phyloP scores from a whole-genome alignment of 441 rosid species.

The Bruguiera hainesii region DNA sequence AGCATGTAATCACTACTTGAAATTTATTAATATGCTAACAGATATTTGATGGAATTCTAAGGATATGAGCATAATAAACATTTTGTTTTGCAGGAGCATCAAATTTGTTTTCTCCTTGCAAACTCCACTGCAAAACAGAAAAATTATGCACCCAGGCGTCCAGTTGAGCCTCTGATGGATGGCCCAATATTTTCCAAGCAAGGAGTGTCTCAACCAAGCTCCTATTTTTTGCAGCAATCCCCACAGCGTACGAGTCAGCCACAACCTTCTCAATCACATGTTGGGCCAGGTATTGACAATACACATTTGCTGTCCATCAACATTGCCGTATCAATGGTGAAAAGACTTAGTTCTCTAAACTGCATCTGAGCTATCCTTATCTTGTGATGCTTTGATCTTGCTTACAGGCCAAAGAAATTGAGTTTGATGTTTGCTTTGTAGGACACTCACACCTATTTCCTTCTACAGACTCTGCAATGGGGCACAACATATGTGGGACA shows the following conservation, averaged over 20 bases:
- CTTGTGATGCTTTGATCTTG: neutral
- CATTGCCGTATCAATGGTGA: neutral
- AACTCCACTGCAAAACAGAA: conserved; percentile 4
- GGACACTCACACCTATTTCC: conserved; percentile 13
- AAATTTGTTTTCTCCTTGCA: neutral
- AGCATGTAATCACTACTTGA: too few relatives aligned
- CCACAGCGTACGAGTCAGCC: conserved; percentile 26
- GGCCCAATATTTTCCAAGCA: conserved; percentile 12
- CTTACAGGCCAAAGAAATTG: neutral
- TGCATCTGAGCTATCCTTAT: neutral
- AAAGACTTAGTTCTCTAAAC: neutral
- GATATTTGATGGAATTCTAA: too few relatives aligned
- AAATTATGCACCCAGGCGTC: conserved; percentile 8
- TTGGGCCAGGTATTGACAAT: conserved; percentile 17
- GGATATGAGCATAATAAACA: too few relatives aligned
- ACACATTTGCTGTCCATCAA: conserved; percentile 13
- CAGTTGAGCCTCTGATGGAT: neutral
- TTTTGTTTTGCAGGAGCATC: conserved; percentile 16
- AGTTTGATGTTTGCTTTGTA: neutral
- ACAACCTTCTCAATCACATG: conserved; percentile 24
- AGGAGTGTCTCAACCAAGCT: conserved; percentile 17
- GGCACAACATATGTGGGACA: conserved; percentile 18
- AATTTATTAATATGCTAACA: too few relatives aligned
- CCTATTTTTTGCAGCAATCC: conserved; percentile 17
- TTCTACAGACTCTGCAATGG: conserved; percentile 16